A percentile compares a stretch with the other conserved stretches of the same genome.
phyloP scores from a whole-genome alignment of 768 basidiomycete genomes.

The Kwoniella sp. region DNA sequence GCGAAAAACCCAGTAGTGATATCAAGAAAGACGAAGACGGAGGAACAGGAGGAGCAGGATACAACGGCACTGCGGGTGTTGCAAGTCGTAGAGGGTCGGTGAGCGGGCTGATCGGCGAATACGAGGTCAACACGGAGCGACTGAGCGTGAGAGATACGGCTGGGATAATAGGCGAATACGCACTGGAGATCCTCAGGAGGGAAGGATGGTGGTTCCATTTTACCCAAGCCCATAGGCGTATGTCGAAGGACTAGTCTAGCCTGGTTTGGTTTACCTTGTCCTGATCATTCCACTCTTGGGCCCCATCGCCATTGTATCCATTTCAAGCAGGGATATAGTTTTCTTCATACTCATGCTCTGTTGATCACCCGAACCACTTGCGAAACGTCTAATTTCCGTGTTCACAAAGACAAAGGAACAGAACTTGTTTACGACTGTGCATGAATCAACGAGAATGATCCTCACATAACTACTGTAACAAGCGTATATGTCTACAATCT shows the following conservation, averaged over 20 bases:
- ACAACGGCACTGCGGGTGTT: neutral
- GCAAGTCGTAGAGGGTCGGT: neutral
- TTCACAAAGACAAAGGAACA: neutral
- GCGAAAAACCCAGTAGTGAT: neutral
- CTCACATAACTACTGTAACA: too few relatives aligned
- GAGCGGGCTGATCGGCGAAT: conserved; percentile 15
- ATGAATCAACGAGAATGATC: neutral
- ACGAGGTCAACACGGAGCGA: conserved; percentile 12
- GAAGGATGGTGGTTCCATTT: conserved; percentile 17
- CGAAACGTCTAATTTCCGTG: too few relatives aligned
- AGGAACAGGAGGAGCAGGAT: neutral
- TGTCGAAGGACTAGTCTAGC: neutral
- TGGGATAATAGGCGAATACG: conserved; percentile 11
- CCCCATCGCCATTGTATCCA: too few relatives aligned
- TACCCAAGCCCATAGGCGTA: neutral
- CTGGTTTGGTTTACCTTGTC: neutral
- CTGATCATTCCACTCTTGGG: neutral
- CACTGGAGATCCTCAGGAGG: conserved; percentile 31
- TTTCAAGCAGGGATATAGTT: too few relatives aligned
- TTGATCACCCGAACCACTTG: too few relatives aligned
- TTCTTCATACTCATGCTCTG: too few relatives aligned
- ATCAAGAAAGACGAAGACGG: neutral
- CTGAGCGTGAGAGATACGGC: conserved; percentile 3
- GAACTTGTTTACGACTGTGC: neutral
- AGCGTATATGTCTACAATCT: too few relatives aligned